A percentile compares a stretch with the other conserved stretches of the same genome.
These are phyloP conservation scores for Sporothrix schenckii DNA, from an alignment of 2,329 filamentous ascomycete species.

Conservation along the genomic window DNA sequence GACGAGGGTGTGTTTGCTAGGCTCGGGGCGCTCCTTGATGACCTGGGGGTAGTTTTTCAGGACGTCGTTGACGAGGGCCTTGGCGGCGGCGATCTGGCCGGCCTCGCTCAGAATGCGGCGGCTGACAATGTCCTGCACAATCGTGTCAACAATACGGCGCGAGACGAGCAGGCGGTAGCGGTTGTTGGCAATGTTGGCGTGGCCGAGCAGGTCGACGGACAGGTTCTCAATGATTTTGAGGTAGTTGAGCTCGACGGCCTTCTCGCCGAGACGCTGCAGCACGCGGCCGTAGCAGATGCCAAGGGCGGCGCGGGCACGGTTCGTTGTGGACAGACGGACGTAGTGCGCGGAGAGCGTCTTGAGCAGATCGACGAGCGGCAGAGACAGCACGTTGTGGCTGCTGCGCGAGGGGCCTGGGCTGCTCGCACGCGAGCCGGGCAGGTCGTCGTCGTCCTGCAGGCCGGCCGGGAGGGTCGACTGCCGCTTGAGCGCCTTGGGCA, in stretches of 20 bases:
- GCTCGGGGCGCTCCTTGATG: constrained; percentile 82
- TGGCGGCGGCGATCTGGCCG: constrained; percentile 81
- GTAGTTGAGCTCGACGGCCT: constrained; percentile 81
- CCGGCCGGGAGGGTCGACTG: constrained; percentile 53
- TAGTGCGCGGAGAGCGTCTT: constrained; percentile 81
- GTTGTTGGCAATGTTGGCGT: constrained; percentile 75
- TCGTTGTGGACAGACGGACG: constrained; percentile 74
- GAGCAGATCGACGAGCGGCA: constrained; percentile 77
- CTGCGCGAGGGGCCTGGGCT: constrained; percentile 75
- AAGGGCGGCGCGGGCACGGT: constrained; percentile 78
- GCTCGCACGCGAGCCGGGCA: constrained; percentile 62
- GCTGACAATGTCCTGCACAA: constrained; percentile 83
- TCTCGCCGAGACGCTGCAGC: constrained; percentile 76
- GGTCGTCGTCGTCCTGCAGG: constrained; percentile 73
- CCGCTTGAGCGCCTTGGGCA: constrained; percentile 61
- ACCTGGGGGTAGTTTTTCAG: constrained; percentile 94
- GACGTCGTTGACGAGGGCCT: constrained; percentile 79
- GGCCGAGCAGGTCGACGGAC: constrained; percentile 76
- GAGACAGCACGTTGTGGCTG: constrained; percentile 65
- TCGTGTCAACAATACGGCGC: constrained; percentile 78
- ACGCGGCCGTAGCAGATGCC: constrained; percentile 85
- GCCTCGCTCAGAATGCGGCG: constrained; percentile 83
- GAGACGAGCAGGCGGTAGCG: constrained; percentile 85
- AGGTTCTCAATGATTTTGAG: constrained; percentile 78
- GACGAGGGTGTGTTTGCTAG: constrained; percentile 81